These are phyloP conservation scores for Colletotrichum simmondsii DNA, from an alignment of 2,329 filamentous ascomycete species.

Conservation along the genomic window DNA sequence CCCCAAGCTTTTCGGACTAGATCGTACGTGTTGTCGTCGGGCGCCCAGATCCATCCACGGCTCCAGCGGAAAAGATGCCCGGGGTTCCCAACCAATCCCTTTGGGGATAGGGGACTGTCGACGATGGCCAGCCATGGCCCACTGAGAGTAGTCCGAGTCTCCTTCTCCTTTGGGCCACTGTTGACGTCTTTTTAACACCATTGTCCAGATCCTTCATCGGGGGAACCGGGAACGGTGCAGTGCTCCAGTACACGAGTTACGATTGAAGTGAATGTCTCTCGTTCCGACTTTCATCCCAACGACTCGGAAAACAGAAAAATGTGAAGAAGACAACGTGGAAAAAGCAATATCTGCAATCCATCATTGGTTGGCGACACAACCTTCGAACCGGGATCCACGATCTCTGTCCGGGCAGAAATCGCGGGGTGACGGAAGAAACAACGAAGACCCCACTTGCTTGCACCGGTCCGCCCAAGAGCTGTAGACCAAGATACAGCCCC, in stretches of 20 bases:
- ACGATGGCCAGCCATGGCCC: not conserved
- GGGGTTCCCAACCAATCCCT: slow-evolving; percentile 1
- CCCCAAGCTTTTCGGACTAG: not conserved
- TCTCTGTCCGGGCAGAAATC: not conserved
- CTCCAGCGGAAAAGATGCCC: slow-evolving; percentile 16
- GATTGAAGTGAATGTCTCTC: not conserved
- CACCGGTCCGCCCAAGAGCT: not conserved
- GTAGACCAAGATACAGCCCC: not conserved
- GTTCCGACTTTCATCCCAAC: not conserved
- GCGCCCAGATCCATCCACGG: not conserved
- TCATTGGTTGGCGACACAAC: not conserved
- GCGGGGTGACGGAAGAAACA: not conserved
- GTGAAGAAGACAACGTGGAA: not conserved
- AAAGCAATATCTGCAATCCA: not conserved
- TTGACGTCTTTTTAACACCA: not conserved
- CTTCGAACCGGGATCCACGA: not conserved
- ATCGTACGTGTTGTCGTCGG: not conserved
- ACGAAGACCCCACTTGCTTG: slow-evolving; percentile 11
- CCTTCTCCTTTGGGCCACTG: not conserved
- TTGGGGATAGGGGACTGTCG: not conserved
- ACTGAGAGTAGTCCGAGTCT: not conserved
- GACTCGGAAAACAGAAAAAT: not conserved
- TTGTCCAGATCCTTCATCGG: not conserved
- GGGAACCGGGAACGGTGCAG: not conserved
- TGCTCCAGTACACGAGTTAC: not conserved